Evolutionary conservation across 768 basidiomycete genomes (phyloP), one percentile per base, ranked within the genome.

Genomic region (Suillus alpinus): DNA sequence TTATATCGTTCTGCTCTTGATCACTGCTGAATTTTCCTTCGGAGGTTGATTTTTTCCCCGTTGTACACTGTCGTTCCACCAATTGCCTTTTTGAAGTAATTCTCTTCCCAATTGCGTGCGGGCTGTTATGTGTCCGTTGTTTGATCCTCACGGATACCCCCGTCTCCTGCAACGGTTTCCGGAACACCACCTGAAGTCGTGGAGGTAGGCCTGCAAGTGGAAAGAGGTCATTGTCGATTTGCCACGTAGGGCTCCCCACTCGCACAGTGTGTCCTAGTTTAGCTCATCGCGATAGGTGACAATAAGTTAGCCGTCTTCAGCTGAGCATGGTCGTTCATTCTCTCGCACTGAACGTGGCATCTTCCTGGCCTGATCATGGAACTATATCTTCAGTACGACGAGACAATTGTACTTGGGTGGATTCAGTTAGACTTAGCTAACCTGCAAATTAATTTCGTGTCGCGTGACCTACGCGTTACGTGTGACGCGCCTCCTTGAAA

Each of bases 381-480:
- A 26, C 6, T 14, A 29, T 18, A 18, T 26, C 20, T 14, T 18
- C 14, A 26, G 43, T 44, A 23, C 12, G 44, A 14, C 44, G 20
- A 14, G 26, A n/a, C n/a, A n/a, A n/a, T n/a, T 49, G 10, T n/a
- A 14, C 40, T 41, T 39, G 1, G 13, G 6, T 40, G 26, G 26
- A 26, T 26, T 26, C 1, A 26, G 18, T 40, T 40, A 18, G 39
- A 39, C 39, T 44, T 44, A 23, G 43, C n/a, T 9, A 20, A 46
- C 47, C 10, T 37, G 5, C 12, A 36, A 36, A 36, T 34, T 18
- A n/a, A 32, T 50, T 31, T 31, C 29, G 4, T 20, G 59, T 60
- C 61, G 1, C 61, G 73, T 75, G 69, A 75, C 63, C 18, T 3
- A 51, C 56, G 57, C 59, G 66, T 74, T 58, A 67, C 63, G 41